phyloP scores from a whole-genome alignment of 192 early-diverging fungal species.

The Rhizoclosmatium globosum region DNA sequence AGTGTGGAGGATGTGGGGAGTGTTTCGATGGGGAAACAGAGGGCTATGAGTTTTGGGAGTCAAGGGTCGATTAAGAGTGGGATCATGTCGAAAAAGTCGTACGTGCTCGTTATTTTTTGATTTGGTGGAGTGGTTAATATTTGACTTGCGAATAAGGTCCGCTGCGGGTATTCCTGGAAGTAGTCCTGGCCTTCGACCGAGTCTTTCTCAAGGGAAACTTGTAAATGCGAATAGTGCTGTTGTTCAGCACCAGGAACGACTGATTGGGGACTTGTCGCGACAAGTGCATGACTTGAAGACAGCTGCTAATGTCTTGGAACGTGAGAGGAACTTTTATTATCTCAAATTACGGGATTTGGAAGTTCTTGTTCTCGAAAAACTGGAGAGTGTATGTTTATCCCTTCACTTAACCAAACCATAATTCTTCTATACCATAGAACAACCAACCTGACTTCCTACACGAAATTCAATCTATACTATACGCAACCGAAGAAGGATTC shows the following conservation, averaged over 20 bases:
- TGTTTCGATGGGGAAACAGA: background rate
- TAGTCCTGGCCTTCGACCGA: background rate
- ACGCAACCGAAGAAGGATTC: conserved; percentile 81
- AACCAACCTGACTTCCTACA: conserved; percentile 60
- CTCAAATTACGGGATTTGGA: conserved; percentile 90
- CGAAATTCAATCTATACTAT: conserved; percentile 83
- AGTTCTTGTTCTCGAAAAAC: conserved; percentile 77
- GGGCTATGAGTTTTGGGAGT: background rate
- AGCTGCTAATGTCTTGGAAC: conserved; percentile 76
- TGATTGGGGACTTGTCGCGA: background rate
- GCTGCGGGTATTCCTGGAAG: background rate
- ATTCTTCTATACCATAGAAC: background rate
- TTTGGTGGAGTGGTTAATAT: too few relatives aligned
- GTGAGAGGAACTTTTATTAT: conserved; percentile 93
- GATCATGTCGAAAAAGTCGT: too few relatives aligned
- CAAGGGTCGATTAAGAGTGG: background rate
- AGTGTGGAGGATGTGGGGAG: background rate
- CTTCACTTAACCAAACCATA: background rate
- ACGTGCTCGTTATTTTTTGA: too few relatives aligned
- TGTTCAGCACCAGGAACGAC: background rate
- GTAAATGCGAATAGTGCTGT: too few relatives aligned
- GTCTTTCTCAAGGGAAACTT: too few relatives aligned
- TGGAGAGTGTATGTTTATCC: conserved; percentile 52
- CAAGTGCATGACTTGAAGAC: conserved; percentile 31
- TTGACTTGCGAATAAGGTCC: too few relatives aligned